These are phyloP conservation scores for Encephalitozoon intestinalis DNA, from an alignment of 371 early-diverging fungal species.

Conservation along the genomic window DNA sequence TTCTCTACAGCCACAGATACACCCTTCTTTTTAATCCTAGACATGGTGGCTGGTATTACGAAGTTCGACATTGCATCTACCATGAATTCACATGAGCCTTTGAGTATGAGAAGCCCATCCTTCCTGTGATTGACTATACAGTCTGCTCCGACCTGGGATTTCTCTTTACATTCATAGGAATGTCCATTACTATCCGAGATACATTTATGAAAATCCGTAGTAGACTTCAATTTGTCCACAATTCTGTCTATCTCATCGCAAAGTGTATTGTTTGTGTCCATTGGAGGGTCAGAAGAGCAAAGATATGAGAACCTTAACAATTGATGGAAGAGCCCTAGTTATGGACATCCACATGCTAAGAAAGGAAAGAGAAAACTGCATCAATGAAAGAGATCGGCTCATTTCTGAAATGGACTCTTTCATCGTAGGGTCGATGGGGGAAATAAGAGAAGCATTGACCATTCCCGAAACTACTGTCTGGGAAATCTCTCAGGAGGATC, in stretches of 20 bases:
- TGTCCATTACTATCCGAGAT: neutral
- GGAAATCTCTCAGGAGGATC: neutral
- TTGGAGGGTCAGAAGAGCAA: neutral
- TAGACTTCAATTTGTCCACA: neutral
- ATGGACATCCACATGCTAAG: neutral
- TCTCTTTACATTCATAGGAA: neutral
- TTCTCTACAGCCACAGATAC: too few relatives aligned
- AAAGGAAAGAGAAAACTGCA: neutral
- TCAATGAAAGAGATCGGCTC: neutral
- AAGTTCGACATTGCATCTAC: neutral
- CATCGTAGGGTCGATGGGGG: neutral
- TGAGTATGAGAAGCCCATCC: neutral
- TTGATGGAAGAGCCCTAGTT: neutral
- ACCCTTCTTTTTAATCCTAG: neutral
- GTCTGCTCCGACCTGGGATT: neutral
- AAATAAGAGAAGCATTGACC: neutral
- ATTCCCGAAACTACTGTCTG: neutral
- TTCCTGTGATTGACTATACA: neutral
- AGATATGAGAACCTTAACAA: neutral
- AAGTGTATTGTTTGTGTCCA: conserved; percentile 3
- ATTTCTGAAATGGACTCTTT: neutral
- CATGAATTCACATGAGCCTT: neutral
- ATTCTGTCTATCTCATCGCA: neutral
- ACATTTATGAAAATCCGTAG: neutral
- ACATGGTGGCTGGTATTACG: neutral